Conservation (phyloP, 2,329 filamentous ascomycete species). For the Alternaria arbusti region DNA sequence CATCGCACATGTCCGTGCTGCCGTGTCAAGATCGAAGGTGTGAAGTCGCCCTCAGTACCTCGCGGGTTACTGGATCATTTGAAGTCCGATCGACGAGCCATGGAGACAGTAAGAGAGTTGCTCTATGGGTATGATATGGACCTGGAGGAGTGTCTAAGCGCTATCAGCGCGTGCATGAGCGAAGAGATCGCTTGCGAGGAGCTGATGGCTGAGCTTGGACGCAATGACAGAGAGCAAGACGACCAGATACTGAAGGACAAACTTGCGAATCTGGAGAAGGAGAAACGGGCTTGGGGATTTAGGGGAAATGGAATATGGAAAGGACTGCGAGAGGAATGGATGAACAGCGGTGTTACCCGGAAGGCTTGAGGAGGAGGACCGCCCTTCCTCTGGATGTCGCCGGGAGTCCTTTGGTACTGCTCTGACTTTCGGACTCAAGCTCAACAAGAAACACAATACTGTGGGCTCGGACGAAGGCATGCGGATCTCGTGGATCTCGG, state of each 20-base stretch:
- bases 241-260: constrained; percentile 2
- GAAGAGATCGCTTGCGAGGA: constrained; percentile 26
- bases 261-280: constrained; percentile 12
- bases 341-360: constrained; percentile 15
- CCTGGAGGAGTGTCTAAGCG: constrained; percentile 14
- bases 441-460: background rate
- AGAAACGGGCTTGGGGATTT: constrained; percentile 28
- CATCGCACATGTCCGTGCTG: constrained; percentile 30
- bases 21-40: constrained; percentile 23
- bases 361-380: background rate
- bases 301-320: constrained; percentile 14
- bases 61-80: constrained; percentile 8
- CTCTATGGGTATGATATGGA: constrained; percentile 16
- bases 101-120: constrained; percentile 9
- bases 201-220: constrained; percentile 8
- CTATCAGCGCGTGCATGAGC: constrained; percentile 21
- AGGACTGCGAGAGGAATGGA: constrained; percentile 20
- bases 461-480: background rate
- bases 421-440: background rate
- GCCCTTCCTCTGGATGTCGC: background rate
- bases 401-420: background rate
- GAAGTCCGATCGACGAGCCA: constrained; percentile 4
- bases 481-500: background rate
- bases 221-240: background rate
- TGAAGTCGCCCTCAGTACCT: background rate